These are phyloP conservation scores for Backusella circina DNA, from an alignment of 192 early-diverging fungal species.

Conservation along the genomic window DNA sequence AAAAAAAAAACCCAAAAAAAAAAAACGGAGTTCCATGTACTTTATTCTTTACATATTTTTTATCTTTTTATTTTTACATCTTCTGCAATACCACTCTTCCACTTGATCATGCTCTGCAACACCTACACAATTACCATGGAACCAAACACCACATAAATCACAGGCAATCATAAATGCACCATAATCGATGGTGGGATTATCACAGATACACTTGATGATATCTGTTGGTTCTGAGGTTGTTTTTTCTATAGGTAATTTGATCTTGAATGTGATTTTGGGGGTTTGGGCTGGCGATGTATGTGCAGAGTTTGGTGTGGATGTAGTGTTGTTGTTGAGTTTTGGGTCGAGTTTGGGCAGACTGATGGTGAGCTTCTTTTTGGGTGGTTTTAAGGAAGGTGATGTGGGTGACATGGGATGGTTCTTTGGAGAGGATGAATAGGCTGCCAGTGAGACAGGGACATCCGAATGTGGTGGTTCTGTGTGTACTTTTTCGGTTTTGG, in stretches of 20 bases:
- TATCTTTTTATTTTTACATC: background rate
- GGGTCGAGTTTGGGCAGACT: constrained; percentile 14
- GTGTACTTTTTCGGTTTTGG: background rate
- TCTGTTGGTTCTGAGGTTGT: constrained; percentile 17
- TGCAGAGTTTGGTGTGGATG: background rate
- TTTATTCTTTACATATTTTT: background rate
- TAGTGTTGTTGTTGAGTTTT: background rate
- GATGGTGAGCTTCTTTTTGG: constrained; percentile 2
- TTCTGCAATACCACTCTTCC: constrained; percentile 15
- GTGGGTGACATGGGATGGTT: background rate
- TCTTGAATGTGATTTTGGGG: constrained; percentile 32
- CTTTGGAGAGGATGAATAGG: background rate
- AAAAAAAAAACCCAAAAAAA: background rate
- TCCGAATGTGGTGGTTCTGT: background rate
- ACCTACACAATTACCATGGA: constrained; percentile 55
- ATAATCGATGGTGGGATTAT: constrained; percentile 52
- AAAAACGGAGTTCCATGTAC: background rate
- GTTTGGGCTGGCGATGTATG: constrained; percentile 16
- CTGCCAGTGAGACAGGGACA: background rate
- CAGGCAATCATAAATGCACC: constrained; percentile 66
- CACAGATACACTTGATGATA: constrained; percentile 54
- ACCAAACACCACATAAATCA: constrained; percentile 58
- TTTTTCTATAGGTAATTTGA: constrained; percentile 24
- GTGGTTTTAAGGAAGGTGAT: background rate
- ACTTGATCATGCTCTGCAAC: constrained; percentile 31